A percentile compares a stretch with the other conserved stretches of the same genome.
These are phyloP conservation scores for Glonium stellatum DNA, from an alignment of 495 filamentous ascomycete genomes.

Conservation along the genomic window DNA sequence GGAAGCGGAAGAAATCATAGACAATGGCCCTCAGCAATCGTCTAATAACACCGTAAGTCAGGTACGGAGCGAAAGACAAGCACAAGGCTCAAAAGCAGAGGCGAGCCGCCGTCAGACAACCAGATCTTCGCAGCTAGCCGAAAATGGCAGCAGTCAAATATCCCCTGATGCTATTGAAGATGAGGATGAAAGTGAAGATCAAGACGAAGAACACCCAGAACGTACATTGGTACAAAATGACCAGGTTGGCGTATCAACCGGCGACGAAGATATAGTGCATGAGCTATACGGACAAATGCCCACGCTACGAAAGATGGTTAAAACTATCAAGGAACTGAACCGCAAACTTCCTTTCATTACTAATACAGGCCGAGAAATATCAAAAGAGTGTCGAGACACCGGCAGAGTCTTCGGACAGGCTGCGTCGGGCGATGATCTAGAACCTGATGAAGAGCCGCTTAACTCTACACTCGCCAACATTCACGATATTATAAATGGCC, in stretches of 20 bases:
- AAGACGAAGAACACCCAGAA: neutral
- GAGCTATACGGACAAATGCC: neutral
- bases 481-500: conserved; percentile 3
- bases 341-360: neutral
- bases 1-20: no score
- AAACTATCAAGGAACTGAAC: neutral
- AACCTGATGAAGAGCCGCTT: neutral
- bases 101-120: neutral
- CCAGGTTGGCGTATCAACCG: neutral
- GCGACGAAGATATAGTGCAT: neutral
- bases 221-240: no score
- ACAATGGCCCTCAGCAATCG: no score
- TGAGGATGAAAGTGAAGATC: conserved; percentile 1
- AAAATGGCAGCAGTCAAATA: neutral
- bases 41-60: no score
- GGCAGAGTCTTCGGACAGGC: neutral
- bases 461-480: neutral
- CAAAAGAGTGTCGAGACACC: neutral
- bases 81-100: neutral
- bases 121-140: neutral
- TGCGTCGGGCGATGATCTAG: neutral
- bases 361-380: neutral
- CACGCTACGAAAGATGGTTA: neutral
- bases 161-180: neutral
- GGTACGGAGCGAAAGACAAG: neutral